These are phyloP conservation scores for Talaromyces proteolyticus DNA, from an alignment of 495 filamentous ascomycete genomes.

Conservation along the genomic window DNA sequence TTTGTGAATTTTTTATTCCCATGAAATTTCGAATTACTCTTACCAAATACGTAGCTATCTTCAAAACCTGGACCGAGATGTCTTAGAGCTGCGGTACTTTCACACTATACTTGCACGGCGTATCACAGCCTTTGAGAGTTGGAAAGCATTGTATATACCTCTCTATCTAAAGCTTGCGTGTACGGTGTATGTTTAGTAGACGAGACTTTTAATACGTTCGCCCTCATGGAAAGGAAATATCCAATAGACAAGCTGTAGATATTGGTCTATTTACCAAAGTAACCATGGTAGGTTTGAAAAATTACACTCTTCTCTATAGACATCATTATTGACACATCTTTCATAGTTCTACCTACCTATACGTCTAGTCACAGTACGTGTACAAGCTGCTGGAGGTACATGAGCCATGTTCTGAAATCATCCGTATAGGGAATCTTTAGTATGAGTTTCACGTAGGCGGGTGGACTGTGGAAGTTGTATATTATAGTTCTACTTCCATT, in stretches of 20 bases:
- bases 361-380: background rate
- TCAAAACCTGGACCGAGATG: background rate
- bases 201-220: constrained; percentile 3
- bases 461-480: background rate
- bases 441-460: constrained; percentile 1
- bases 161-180: background rate
- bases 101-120: constrained; percentile 4
- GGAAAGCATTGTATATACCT: background rate
- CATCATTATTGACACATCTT: background rate
- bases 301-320: background rate
- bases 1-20: background rate
- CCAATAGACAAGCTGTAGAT: constrained; percentile 3
- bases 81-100: constrained; percentile 5
- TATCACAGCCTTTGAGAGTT: constrained; percentile 1
- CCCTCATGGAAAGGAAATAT: constrained; percentile 7
- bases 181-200: background rate
- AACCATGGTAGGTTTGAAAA: constrained; percentile 1
- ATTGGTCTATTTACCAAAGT: constrained; percentile 5
- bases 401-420: background rate
- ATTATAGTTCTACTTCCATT: background rate
- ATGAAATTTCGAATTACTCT: background rate
- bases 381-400: background rate
- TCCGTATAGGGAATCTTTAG: background rate
- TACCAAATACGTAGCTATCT: constrained; percentile 1
- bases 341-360: constrained; percentile 2